Base-by-base conservation (phyloP, 23 red algal species). In the Gracilaria caudata region DNA sequence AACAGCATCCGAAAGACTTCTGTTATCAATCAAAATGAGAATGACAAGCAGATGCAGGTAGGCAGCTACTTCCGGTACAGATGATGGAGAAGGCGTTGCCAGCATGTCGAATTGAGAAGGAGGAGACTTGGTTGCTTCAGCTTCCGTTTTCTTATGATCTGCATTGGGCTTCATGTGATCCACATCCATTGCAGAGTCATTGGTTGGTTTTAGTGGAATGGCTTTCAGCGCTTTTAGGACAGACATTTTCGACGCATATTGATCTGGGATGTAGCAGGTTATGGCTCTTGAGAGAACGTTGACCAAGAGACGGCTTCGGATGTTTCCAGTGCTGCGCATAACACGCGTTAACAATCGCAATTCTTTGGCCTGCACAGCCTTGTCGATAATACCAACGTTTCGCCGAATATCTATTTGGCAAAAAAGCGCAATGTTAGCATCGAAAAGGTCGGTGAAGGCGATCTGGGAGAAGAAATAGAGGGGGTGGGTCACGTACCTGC, bases 1-100 rank as follows among this genome's bases (percentile, higher is more conserved):
- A 23, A 93, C 51, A 51, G 97, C 97, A 26, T 84, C 90, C 23
- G 87, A 41, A 57, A 73, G 56, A 34, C 55, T 88, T 32, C 88
- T 82, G 21, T 46, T 73, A 40, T 99, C 97, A 33, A 99, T 29
- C 40, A 95, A 53, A 34, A 88, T 32, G 26, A 92, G 74, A 73
- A 95, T 71, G 7, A 60, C 78, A 26, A 99, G 91, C 53, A 99
- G 74, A 64, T 96, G 92, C 60, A 99, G 63, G 73, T 94, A 94
- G 2, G 88, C 97, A 9, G 77, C 33, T 6, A 93, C 68, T 70
- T 99, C 97, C 32, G 97, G 97, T 29, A 84, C 66, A 25, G 63
- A 33, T 25, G 84, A 68, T 39, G 86, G 49, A 0, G 84, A 40
- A 38, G 74, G 78, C 13, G 73, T 58, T 64, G 72, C 82, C 41